A percentile compares a stretch with the other conserved stretches of the same genome.
Conservation (phyloP, 306 rosid species). For the Prinsepia uniflora region DNA sequence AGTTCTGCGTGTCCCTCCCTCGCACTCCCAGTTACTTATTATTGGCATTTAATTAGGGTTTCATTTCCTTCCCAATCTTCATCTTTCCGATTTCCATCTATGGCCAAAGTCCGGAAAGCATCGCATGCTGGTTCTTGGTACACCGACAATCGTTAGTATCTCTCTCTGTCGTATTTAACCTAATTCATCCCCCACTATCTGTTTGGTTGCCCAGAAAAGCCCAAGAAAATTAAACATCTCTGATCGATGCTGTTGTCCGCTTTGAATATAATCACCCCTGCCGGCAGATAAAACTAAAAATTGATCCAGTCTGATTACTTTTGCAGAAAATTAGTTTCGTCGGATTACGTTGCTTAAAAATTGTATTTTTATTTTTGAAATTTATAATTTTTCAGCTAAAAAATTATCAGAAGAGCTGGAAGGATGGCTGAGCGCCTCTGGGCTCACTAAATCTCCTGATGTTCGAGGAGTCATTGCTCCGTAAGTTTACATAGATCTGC, state of each 20-base stretch:
- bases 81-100: slow-evolving; percentile 21
- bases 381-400: slow-evolving; percentile 41
- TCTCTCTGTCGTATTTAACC: neutral
- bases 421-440: slow-evolving; percentile 66
- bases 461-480: slow-evolving; percentile 93
- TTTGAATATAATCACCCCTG: neutral
- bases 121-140: slow-evolving; percentile 95
- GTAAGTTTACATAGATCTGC: slow-evolving; percentile 41
- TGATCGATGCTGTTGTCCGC: neutral
- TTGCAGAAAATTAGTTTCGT: neutral
- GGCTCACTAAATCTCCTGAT: slow-evolving; percentile 60
- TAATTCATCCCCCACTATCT: neutral
- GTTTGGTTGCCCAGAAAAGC: neutral
- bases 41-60: slow-evolving; percentile 10
- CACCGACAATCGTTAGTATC: slow-evolving; percentile 68
- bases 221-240: neutral
- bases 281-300: neutral
- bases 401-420: slow-evolving; percentile 65
- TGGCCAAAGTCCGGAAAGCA: slow-evolving; percentile 63
- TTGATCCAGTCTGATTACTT: neutral
- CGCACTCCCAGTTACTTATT: neutral
- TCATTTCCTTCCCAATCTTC: neutral
- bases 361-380: neutral
- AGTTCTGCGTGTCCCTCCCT: neutral
- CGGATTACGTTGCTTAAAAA: neutral